Evolutionary conservation across 352 stramenopile species (phyloP).

Genomic region (Phytophthora brassicae): DNA sequence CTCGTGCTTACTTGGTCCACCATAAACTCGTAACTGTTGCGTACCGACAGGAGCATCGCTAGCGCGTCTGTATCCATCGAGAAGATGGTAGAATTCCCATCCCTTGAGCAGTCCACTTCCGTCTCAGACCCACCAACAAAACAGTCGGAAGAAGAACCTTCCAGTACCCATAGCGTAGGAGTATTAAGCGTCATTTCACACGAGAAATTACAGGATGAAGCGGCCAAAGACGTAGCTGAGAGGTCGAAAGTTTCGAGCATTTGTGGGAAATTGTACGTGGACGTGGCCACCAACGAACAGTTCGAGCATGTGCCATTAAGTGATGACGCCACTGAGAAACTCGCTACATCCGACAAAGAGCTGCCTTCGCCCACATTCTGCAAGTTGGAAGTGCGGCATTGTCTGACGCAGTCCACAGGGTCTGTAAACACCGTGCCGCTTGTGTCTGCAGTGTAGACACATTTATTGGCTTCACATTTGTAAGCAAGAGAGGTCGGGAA

Average conservation of each 20-base stretch:
- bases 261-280: constrained; percentile 71
- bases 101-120: constrained; percentile 49
- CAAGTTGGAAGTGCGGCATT: constrained; percentile 44
- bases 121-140: too few relatives aligned
- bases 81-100: constrained; percentile 63
- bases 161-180: constrained; percentile 61
- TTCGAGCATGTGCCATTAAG: constrained; percentile 71
- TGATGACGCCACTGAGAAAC: constrained; percentile 48
- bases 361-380: constrained; percentile 47
- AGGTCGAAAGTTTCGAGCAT: constrained; percentile 71
- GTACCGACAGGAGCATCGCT: constrained; percentile 35
- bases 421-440: constrained; percentile 37
- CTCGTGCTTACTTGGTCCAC: constrained; percentile 69
- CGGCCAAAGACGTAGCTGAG: constrained; percentile 37
- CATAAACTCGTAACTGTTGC: constrained; percentile 48
- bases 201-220: constrained; percentile 47
- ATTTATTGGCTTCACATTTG: constrained; percentile 48
- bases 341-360: constrained; percentile 51
- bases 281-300: constrained; percentile 59
- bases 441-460: constrained; percentile 46
- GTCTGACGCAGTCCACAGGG: constrained; percentile 51
- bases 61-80: constrained; percentile 41
- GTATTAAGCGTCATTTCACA: constrained; percentile 50
- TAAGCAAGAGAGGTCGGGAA: constrained; percentile 49
- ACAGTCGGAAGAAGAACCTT: constrained; percentile 41